phyloP scores from a whole-genome alignment of 495 filamentous ascomycete genomes.

The Penicillium robsamsonii region DNA sequence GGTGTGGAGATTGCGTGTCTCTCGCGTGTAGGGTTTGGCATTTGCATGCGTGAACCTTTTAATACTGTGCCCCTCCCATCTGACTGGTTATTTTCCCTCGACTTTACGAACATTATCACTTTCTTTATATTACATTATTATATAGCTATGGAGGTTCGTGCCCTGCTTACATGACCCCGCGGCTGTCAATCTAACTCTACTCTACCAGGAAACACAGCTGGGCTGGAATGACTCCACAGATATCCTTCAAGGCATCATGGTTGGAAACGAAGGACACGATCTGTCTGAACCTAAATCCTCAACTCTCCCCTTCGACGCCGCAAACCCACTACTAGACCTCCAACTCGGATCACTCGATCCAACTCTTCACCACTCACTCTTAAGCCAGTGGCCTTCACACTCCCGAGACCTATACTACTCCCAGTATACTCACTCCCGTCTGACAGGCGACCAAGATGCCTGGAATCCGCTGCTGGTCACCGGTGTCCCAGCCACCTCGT shows the following conservation, averaged over 20 bases:
- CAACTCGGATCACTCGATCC: conserved; percentile 24
- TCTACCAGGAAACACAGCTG: conserved; percentile 16
- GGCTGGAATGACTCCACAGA: conserved; percentile 34
- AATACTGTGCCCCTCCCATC: conserved; percentile 7
- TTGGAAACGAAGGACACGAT: conserved; percentile 15
- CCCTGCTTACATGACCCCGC: neutral
- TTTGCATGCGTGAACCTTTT: conserved; percentile 13
- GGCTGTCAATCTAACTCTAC: conserved; percentile 5
- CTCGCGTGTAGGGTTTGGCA: conserved; percentile 23
- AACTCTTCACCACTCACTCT: conserved; percentile 21
- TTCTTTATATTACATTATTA: neutral
- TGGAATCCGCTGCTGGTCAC: conserved; percentile 42
- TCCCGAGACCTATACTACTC: conserved; percentile 25
- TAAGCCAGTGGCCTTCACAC: conserved; percentile 25
- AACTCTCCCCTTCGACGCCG: conserved; percentile 25
- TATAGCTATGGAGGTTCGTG: conserved; percentile 24
- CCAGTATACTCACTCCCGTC: conserved; percentile 27
- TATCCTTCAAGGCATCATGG: conserved; percentile 41
- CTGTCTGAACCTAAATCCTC: conserved; percentile 16
- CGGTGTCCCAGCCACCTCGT: conserved; percentile 26
- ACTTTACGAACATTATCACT: neutral
- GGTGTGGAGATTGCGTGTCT: conserved; percentile 9
- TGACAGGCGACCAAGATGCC: conserved; percentile 33
- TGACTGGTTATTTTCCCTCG: conserved; percentile 1
- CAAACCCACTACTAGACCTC: conserved; percentile 31